Evolutionary conservation across 257 asterid genomes (phyloP), one percentile per base, ranked within the genome.

Genomic region (Cinchona pubescens): DNA sequence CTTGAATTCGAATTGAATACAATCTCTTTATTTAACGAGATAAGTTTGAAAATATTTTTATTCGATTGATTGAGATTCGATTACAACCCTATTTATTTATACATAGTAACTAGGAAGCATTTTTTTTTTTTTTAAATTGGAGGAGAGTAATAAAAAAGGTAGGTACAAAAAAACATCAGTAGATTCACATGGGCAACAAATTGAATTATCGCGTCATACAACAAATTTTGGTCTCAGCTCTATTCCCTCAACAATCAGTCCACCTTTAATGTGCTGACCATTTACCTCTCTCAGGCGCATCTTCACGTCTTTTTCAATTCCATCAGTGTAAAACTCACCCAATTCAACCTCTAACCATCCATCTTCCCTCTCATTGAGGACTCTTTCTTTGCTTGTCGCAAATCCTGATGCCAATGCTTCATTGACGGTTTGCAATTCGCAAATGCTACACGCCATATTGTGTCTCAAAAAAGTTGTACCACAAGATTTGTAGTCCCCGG

Each of bases 261-360:
- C 97, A 0, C 91, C 96, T 64, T 89, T 92, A 16, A 92, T 91
- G 30, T 89, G 96, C 48, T 66, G 83, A 13, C 96, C 96, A 30
- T 85, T 83, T 1, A 82, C 76, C 80, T 92, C 97, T 73, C 80
- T 85, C 18, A 89, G 81, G 74, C 88, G 67, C 93, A 89, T 87
- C 65, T 82, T 83, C 56, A 92, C 92, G 30, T 85, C 91, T 13
- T 67, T 78, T 0, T 79, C 81, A 58, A 74, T 73, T 27, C 87
- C 88, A 72, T 71, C 83, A 30, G 81, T 82, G 60, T 87, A 85
- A 34, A 90, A 92, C 29, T 86, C 93, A 13, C 97, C 97, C 75
- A 92, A 75, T 34, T 89, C 96, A 43, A 90, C 79, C 77, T 92
- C 97, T 64, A 90, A 63, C 97, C 96, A 92, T 25, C 90, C 88